These are phyloP conservation scores for Phytopythium boreale DNA, from an alignment of 352 stramenopile genomes.

Conservation along the genomic window DNA sequence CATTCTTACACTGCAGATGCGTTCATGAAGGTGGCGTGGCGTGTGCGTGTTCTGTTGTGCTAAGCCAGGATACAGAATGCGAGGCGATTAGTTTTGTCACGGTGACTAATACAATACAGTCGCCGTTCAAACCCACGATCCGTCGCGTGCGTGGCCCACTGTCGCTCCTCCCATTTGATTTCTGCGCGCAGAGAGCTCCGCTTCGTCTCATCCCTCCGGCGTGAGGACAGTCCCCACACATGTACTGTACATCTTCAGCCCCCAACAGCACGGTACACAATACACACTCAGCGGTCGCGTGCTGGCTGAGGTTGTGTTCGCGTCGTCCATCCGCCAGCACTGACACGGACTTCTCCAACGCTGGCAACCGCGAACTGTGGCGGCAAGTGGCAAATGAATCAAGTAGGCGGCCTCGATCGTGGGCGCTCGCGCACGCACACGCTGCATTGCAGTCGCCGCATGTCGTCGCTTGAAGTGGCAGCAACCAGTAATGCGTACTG, in stretches of 20 bases:
- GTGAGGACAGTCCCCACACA: no score
- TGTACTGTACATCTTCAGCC: no score
- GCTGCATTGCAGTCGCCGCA: background rate
- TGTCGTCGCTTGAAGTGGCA: background rate
- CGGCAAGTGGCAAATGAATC: background rate
- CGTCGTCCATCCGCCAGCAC: background rate
- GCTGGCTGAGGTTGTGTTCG: no score
- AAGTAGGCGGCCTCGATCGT: background rate
- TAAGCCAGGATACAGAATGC: no score
- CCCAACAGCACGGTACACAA: no score
- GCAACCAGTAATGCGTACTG: background rate
- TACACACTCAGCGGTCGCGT: no score
- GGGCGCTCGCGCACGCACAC: background rate
- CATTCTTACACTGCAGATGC: no score
- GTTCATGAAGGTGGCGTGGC: no score
- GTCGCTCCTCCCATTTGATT: conserved; percentile 6
- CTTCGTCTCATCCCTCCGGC: background rate
- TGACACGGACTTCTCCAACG: background rate
- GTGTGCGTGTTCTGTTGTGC: no score
- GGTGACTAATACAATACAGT: no score
- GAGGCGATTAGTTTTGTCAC: no score
- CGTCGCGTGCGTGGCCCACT: background rate
- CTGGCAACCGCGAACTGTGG: background rate
- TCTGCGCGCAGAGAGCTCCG: background rate
- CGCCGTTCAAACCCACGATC: no score